Conservation (phyloP, 352 stramenopile species). For the Plasmopara muralis region DNA sequence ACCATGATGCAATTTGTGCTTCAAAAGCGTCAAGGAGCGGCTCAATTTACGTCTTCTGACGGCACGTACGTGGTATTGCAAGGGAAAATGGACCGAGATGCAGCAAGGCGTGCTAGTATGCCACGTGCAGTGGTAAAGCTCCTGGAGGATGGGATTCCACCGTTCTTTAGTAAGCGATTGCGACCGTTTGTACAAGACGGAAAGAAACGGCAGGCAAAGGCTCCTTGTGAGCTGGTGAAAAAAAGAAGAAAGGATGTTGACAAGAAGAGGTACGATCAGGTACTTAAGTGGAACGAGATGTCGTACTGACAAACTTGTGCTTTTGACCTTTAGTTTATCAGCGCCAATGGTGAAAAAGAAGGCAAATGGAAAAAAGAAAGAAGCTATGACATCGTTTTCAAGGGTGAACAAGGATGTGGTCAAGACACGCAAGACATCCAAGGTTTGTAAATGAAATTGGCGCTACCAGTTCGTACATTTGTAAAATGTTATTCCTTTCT, state of each 20-base stretch:
- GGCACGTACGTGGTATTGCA: slow-evolving; percentile 35
- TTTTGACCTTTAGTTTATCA: slow-evolving; percentile 6
- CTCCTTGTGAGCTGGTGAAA: slow-evolving; percentile 1
- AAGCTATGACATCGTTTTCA: slow-evolving; percentile 2
- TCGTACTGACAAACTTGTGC: slow-evolving; percentile 1
- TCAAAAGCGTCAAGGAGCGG: slow-evolving; percentile 30
- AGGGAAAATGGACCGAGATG: slow-evolving; percentile 35
- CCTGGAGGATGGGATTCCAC: slow-evolving; percentile 48
- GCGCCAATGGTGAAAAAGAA: slow-evolving; percentile 6
- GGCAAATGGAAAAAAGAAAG: slow-evolving; percentile 2
- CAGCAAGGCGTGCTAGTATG: slow-evolving; percentile 25
- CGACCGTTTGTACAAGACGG: slow-evolving; percentile 13
- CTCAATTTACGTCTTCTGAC: slow-evolving; percentile 37
- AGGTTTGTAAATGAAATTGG: slow-evolving; percentile 5
- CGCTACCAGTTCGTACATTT: neutral
- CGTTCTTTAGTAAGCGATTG: slow-evolving; percentile 32
- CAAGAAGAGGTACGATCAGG: slow-evolving; percentile 7
- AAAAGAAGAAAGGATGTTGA: slow-evolving; percentile 8
- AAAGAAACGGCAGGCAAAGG: slow-evolving; percentile 4
- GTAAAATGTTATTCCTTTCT: neutral
- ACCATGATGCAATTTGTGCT: slow-evolving; percentile 27
- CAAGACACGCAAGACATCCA: slow-evolving; percentile 15
- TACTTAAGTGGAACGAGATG: neutral
- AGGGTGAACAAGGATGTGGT: slow-evolving; percentile 7
- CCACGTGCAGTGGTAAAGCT: slow-evolving; percentile 39